These are phyloP conservation scores for Hanseniaspora jakobsenii DNA, from an alignment of 805 yeast genomes.

Conservation along the genomic window DNA sequence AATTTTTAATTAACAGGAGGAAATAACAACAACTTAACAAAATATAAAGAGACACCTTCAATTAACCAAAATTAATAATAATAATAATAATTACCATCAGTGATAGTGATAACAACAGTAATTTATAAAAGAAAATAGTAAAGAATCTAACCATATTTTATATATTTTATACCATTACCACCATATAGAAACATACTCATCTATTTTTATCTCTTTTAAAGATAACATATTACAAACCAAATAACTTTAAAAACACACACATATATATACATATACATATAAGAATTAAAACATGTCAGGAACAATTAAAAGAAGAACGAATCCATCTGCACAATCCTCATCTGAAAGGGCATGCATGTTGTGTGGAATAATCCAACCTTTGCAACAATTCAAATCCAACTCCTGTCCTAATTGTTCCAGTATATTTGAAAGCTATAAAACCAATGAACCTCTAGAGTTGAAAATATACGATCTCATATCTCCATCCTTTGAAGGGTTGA, in stretches of 20 bases:
- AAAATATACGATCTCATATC: conserved; percentile 85
- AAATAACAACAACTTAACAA: no score
- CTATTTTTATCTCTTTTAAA: no score
- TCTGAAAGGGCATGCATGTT: conserved; percentile 91
- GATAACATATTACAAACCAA: no score
- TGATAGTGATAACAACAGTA: no score
- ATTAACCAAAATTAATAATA: no score
- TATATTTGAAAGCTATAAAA: conserved; percentile 46
- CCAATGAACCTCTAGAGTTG: conserved; percentile 45
- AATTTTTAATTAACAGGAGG: no score
- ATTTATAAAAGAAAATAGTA: no score
- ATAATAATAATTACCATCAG: no score
- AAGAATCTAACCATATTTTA: no score
- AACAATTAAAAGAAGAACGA: conserved; percentile 6
- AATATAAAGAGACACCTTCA: no score
- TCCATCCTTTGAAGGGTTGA: conserved; percentile 90
- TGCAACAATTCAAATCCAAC: conserved; percentile 60
- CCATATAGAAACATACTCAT: no score
- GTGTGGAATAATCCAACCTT: conserved; percentile 83
- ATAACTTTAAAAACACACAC: conserved; percentile 7
- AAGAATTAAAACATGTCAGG: background rate
- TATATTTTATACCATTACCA: no score
- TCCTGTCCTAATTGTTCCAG: conserved; percentile 98
- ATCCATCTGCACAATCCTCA: conserved; percentile 17
- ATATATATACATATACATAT: background rate